These are phyloP conservation scores for Tetrastigma voinierianum DNA, from an alignment of 164 flowering plant genomes.

Conservation along the genomic window DNA sequence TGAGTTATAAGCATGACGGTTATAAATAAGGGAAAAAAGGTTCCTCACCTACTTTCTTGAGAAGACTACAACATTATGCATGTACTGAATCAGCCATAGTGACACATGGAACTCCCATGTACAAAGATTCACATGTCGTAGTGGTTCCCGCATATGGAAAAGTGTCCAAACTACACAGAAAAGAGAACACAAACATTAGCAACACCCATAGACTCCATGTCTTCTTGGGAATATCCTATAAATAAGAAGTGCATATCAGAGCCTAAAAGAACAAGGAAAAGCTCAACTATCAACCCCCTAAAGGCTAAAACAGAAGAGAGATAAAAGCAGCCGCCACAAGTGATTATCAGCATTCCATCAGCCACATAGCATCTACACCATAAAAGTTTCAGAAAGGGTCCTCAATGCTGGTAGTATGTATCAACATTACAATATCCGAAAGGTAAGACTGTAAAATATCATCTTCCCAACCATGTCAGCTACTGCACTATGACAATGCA, in stretches of 20 bases:
- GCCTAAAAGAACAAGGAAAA: background rate
- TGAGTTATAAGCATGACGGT: background rate
- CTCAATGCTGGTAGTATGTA: background rate
- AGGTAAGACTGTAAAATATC: background rate
- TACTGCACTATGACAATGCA: background rate
- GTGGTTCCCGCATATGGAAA: constrained; percentile 99
- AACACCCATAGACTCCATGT: background rate
- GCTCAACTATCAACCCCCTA: background rate
- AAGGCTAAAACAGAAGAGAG: background rate
- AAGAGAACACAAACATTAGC: background rate
- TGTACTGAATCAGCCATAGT: constrained; percentile 95
- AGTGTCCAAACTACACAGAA: constrained; percentile 80
- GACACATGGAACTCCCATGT: constrained; percentile 98
- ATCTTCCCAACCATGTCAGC: background rate
- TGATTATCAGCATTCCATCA: background rate
- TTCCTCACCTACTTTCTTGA: constrained; percentile 75
- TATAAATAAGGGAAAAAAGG: background rate
- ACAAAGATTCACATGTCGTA: constrained; percentile 94
- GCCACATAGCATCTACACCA: background rate
- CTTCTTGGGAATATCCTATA: background rate
- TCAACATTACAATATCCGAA: background rate
- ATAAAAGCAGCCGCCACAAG: background rate
- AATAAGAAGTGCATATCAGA: background rate
- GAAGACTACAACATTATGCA: constrained; percentile 99
- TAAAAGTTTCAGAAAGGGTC: background rate